Base-by-base conservation (phyloP, 352 stramenopile species). In the Blastocystis sp. region DNA sequence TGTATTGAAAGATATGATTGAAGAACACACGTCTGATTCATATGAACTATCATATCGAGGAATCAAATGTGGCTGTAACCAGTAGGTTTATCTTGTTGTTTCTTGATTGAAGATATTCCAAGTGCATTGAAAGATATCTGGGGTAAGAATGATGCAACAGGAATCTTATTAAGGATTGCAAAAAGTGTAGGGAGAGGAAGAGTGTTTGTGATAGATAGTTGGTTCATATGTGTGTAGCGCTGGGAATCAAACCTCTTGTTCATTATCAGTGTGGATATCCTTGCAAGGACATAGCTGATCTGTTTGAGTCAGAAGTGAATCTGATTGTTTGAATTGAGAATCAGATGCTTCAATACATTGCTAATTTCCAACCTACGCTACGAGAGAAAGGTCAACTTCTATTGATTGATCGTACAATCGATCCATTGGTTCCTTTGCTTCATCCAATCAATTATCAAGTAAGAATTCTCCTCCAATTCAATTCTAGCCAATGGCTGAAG, bases 371-470 rank as follows among this genome's bases (percentile, higher is more conserved):
- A 46, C 37, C 63, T n/a, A 29, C 39, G 2, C 24, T 69, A 6
- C 63, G 37, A 24, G 63, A 75, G 37, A 75, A 75, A 46, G 63
- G 63, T 24, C 63, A 54, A 9, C 63, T 75, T 19, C 37, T 75
- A 2, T 29, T 75, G 21, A 46, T 75, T 39, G 63, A 49, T 49
- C 63, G 63, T 46, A 75, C 63, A 6, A 12, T 75, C 2, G 63
- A 75, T 29, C 21, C 63, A 32, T 19, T 75, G 63, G 37, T 75
- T 19, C 63, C 63, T n/a, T 32, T 75, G 4, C 29, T 75, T 39
- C 63, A 75, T 54, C 63, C 63, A 21, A 75, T 75, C 37, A 75
- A 49, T 46, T 75, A 75, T 42, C 32, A 75, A 29, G 63, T 75
- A 54, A 16, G 11, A 16, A 46, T 54, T 49, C 32, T 56, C 21